A percentile compares a stretch with the other conserved stretches of the same genome.
Conservation (phyloP, 169 alveolate species). For the Babesia gibsoni region DNA sequence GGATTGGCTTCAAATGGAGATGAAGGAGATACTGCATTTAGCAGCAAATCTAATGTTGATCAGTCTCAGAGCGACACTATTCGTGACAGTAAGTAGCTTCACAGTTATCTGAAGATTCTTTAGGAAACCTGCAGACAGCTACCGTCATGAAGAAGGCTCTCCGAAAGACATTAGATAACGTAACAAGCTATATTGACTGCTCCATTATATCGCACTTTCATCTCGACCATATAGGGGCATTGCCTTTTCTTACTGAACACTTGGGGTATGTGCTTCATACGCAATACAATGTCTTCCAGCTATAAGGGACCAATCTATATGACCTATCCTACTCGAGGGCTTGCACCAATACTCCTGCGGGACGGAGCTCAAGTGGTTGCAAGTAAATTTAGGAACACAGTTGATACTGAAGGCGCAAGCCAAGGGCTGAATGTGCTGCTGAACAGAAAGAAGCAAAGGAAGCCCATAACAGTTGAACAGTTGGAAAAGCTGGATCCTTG, state of each 20-base stretch:
- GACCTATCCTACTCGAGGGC: conserved; percentile 96
- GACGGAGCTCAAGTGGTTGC: conserved; percentile 92
- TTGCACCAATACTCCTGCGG: conserved; percentile 92
- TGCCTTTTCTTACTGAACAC: conserved; percentile 95
- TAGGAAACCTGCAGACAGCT: conserved; percentile 15
- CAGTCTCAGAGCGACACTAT: neutral
- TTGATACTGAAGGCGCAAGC: conserved; percentile 6
- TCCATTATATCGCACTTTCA: conserved; percentile 96
- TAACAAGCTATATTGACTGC: conserved; percentile 86
- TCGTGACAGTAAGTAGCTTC: neutral
- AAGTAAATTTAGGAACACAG: conserved; percentile 47
- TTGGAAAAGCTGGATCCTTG: conserved; percentile 70
- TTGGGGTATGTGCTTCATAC: conserved; percentile 75
- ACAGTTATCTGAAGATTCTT: neutral
- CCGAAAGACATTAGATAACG: conserved; percentile 81
- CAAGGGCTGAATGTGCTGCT: conserved; percentile 57
- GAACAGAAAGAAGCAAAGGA: conserved; percentile 56
- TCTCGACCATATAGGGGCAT: conserved; percentile 98
- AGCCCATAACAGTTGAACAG: conserved; percentile 53
- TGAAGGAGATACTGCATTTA: neutral
- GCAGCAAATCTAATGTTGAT: neutral
- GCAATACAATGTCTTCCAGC: conserved; percentile 20
- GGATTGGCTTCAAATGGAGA: neutral
- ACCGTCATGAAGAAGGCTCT: conserved; percentile 52
- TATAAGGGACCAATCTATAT: conserved; percentile 90